phyloP scores from a whole-genome alignment of 306 rosid genomes.

The Cucurbita argyrosperma region DNA sequence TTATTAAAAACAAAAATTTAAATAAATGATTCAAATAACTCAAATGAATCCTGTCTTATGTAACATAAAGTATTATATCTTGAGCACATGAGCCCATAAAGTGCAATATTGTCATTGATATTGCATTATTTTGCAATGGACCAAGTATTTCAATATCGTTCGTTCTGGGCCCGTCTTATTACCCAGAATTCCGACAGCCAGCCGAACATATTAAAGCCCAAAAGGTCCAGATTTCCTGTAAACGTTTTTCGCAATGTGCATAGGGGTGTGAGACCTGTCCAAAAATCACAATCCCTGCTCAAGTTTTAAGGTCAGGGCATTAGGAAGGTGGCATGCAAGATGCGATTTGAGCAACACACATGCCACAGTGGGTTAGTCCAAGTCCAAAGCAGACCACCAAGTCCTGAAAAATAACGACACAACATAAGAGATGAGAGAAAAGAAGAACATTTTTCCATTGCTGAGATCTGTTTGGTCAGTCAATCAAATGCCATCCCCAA shows the following conservation, averaged over 20 bases:
- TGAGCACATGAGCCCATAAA: too few relatives aligned
- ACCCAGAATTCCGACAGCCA: neutral
- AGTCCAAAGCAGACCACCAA: neutral
- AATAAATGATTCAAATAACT: too few relatives aligned
- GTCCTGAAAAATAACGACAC: neutral
- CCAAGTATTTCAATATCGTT: neutral
- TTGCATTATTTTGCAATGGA: neutral
- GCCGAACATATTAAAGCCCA: neutral
- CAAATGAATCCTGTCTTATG: too few relatives aligned
- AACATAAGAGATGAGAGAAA: neutral
- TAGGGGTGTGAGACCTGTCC: too few relatives aligned
- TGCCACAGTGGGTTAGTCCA: neutral
- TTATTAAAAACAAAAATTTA: too few relatives aligned
- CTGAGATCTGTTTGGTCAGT: neutral
- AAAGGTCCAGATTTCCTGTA: neutral
- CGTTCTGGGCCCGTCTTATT: neutral
- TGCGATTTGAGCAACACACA: neutral
- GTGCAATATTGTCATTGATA: too few relatives aligned
- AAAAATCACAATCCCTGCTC: too few relatives aligned
- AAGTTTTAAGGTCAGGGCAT: too few relatives aligned
- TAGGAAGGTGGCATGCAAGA: neutral
- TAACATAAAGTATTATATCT: too few relatives aligned
- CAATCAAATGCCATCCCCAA: neutral
- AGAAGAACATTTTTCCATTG: neutral
- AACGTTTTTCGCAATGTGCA: too few relatives aligned